Conservation (phyloP, 352 stramenopile species). For the Globisporangium cederbergense region DNA sequence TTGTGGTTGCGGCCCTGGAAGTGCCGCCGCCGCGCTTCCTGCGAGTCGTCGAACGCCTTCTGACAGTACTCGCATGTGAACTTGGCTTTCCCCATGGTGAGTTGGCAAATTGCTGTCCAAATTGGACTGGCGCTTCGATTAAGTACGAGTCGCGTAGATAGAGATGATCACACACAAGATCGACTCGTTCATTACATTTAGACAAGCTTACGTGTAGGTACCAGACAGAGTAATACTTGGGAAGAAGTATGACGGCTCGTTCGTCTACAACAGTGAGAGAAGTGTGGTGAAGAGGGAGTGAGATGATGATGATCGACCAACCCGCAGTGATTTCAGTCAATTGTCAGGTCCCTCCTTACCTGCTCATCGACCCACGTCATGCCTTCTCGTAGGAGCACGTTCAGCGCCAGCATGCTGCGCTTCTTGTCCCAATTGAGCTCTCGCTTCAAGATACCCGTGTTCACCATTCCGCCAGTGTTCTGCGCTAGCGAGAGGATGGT, state of each 20-base stretch:
- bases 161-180: neutral
- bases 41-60: slow-evolving; percentile 78
- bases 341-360: slow-evolving; percentile 23
- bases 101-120: neutral
- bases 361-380: slow-evolving; percentile 97
- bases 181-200: neutral
- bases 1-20: slow-evolving; percentile 69
- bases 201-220: slow-evolving; percentile 56
- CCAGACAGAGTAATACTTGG: slow-evolving; percentile 82
- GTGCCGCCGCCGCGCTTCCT: slow-evolving; percentile 65
- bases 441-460: slow-evolving; percentile 73
- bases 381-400: slow-evolving; percentile 90
- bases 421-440: slow-evolving; percentile 90
- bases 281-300: neutral
- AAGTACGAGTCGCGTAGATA: slow-evolving; percentile 34
- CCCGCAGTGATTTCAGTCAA: neutral
- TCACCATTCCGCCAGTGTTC: slow-evolving; percentile 87
- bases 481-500: slow-evolving; percentile 89
- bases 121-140: slow-evolving; percentile 11
- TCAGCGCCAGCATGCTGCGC: slow-evolving; percentile 88
- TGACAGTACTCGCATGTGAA: slow-evolving; percentile 80
- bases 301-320: neutral
- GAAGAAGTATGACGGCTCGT: slow-evolving; percentile 81
- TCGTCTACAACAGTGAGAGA: slow-evolving; percentile 25
- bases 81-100: slow-evolving; percentile 47